phyloP scores from a whole-genome alignment of 352 stramenopile species.

The Globisporangium carolinianum region DNA sequence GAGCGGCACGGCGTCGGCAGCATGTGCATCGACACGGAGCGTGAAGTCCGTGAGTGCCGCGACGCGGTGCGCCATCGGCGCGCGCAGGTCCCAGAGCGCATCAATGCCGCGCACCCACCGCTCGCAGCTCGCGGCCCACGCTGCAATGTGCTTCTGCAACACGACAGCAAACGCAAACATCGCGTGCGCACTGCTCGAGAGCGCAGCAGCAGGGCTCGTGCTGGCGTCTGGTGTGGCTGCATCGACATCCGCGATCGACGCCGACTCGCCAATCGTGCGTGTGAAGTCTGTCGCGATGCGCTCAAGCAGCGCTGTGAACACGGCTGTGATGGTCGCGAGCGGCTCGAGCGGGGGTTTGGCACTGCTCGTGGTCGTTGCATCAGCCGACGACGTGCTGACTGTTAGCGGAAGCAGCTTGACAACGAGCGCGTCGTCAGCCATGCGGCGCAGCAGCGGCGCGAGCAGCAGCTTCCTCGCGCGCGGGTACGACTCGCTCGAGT shows the following conservation, averaged over 20 bases:
- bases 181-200: neutral
- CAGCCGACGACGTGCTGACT: neutral
- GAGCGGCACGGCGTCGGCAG: constrained; percentile 19
- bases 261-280: constrained; percentile 1
- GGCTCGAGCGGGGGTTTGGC: too few relatives aligned
- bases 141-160: constrained; percentile 69
- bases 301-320: constrained; percentile 11
- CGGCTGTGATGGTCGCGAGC: constrained; percentile 1
- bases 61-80: constrained; percentile 14
- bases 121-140: constrained; percentile 33
- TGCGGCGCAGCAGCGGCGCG: constrained; percentile 42
- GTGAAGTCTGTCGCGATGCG: constrained; percentile 6
- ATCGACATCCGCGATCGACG: too few relatives aligned
- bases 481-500: constrained; percentile 9
- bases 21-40: constrained; percentile 27
- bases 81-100: neutral
- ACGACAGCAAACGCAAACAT: constrained; percentile 19
- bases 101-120: constrained; percentile 19
- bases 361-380: too few relatives aligned
- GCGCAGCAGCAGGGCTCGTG: too few relatives aligned
- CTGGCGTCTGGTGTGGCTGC: too few relatives aligned
- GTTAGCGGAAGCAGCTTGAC: constrained; percentile 28
- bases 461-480: constrained; percentile 39
- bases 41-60: constrained; percentile 22
- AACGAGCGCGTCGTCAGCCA: constrained; percentile 61